These are phyloP conservation scores for barley (Hordeum vulgare) DNA, from an alignment of 176 grass and related monocot genomes.

Conservation along the genomic window DNA sequence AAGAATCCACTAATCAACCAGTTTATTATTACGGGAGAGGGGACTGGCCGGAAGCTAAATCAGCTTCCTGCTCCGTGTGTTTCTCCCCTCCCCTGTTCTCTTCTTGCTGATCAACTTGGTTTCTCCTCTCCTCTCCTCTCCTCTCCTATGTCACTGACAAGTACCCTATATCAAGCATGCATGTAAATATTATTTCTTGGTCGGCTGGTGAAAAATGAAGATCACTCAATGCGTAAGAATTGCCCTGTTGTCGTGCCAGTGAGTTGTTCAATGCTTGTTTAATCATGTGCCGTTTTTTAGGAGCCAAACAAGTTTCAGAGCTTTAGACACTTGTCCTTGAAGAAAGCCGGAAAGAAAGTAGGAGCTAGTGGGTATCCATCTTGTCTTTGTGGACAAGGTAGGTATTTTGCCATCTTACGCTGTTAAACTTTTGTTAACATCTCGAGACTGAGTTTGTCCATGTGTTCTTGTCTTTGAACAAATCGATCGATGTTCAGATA, in stretches of 20 bases:
- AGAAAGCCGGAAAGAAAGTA: background rate
- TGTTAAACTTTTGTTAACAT: background rate
- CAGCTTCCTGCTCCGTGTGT: conserved; percentile 17
- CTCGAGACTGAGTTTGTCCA: background rate
- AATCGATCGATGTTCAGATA: background rate
- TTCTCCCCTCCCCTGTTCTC: conserved; percentile 30
- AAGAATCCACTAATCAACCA: background rate
- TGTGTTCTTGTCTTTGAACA: background rate
- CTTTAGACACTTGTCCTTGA: background rate
- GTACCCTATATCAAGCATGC: conserved; percentile 1
- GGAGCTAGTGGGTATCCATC: background rate
- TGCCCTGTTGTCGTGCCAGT: background rate
- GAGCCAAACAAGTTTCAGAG: background rate
- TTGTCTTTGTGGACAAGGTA: background rate
- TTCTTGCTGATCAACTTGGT: background rate
- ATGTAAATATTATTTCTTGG: conserved; percentile 52
- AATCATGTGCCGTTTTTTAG: background rate
- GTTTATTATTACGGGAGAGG: background rate
- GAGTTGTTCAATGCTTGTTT: background rate
- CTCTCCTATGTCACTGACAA: conserved; percentile 25
- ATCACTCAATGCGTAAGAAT: background rate
- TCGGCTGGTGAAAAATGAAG: conserved; percentile 7
- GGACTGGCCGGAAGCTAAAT: background rate
- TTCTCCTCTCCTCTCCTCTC: background rate
- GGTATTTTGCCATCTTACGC: background rate